Evolutionary conservation across 192 early-diverging fungal genomes (phyloP).

Genomic region (Gamsiella multidivaricata): DNA sequence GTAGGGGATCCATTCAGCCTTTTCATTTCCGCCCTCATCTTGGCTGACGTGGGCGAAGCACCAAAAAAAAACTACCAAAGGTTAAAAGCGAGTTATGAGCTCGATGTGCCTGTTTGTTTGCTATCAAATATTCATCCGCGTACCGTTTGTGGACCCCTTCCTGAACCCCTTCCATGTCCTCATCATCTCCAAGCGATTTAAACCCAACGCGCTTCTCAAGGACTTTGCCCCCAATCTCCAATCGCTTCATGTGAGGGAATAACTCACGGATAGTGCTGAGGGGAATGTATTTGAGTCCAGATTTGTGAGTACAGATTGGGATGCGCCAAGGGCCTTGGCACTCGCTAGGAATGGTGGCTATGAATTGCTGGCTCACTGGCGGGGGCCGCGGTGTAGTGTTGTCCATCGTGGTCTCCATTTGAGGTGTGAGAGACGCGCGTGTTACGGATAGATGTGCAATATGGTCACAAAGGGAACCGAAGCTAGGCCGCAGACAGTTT

Average conservation of each 20-base stretch:
- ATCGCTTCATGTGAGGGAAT: neutral
- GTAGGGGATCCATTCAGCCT: neutral
- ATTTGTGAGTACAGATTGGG: neutral
- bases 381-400: no score
- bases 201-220: neutral
- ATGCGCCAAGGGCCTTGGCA: neutral
- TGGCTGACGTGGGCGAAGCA: no score
- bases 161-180: neutral
- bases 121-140: neutral
- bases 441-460: no score
- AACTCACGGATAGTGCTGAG: neutral
- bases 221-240: neutral
- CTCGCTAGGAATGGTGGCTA: neutral
- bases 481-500: no score
- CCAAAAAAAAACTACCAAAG: neutral
- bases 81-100: no score
- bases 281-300: neutral
- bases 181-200: neutral
- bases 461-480: no score
- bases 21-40: neutral
- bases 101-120: no score
- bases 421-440: no score
- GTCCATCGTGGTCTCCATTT: no score
- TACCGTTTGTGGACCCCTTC: neutral
- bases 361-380: no score